Evolutionary conservation across 805 yeast genomes (phyloP).

Genomic region (Ascoidea rubescens): DNA sequence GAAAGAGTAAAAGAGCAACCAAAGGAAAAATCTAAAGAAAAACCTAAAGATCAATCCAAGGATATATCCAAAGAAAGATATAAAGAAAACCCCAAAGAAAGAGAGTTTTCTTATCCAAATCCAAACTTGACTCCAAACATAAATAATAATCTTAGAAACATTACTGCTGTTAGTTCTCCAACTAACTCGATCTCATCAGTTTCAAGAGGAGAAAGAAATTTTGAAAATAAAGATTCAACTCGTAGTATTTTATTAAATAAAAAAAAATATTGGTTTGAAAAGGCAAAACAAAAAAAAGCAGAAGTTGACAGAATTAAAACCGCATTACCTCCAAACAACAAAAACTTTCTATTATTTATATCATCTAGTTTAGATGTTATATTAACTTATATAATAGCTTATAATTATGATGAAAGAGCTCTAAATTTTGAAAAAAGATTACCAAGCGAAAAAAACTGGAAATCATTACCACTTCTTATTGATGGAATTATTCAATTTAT

Average conservation of each 20-base stretch:
- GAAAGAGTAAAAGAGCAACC: too few relatives aligned
- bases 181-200: neutral
- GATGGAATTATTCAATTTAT: slow-evolving; percentile 3
- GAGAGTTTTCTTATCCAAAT: too few relatives aligned
- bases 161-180: neutral
- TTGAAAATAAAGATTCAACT: slow-evolving; percentile 56
- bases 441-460: slow-evolving; percentile 8
- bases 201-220: slow-evolving; percentile 21
- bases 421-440: slow-evolving; percentile 1
- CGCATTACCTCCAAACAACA: neutral
- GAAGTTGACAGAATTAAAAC: neutral
- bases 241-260: slow-evolving; percentile 15
- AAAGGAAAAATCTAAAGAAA: too few relatives aligned
- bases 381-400: slow-evolving; percentile 1
- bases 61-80: too few relatives aligned
- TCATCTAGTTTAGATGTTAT: neutral
- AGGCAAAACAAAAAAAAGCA: neutral
- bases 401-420: slow-evolving; percentile 7
- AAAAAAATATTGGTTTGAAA: neutral
- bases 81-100: too few relatives aligned
- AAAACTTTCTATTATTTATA: too few relatives aligned
- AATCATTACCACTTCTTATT: slow-evolving; percentile 6
- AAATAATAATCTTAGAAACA: neutral
- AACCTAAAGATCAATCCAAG: too few relatives aligned
- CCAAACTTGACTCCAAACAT: neutral